phyloP scores from a whole-genome alignment of 495 filamentous ascomycete genomes.

The Neurospora hispaniola region DNA sequence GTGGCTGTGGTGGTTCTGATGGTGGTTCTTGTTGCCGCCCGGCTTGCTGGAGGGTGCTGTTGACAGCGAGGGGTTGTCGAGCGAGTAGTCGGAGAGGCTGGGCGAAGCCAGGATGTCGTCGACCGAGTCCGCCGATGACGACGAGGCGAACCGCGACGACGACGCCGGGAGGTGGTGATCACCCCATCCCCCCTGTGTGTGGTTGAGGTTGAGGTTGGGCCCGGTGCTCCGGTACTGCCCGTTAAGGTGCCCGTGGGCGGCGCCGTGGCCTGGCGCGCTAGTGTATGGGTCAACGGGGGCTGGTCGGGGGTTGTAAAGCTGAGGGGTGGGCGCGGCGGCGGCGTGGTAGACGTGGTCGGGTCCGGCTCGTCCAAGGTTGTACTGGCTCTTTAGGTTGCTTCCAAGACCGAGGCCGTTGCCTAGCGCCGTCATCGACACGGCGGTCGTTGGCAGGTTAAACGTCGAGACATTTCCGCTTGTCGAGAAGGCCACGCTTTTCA shows the following conservation, averaged over 20 bases:
- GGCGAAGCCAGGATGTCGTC: constrained; percentile 37
- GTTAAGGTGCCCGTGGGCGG: constrained; percentile 17
- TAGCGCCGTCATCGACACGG: neutral
- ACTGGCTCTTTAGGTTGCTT: constrained; percentile 6
- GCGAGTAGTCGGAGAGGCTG: constrained; percentile 33
- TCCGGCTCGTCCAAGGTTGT: constrained; percentile 15
- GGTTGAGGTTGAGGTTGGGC: neutral
- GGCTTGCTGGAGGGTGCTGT: neutral
- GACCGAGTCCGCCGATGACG: constrained; percentile 36
- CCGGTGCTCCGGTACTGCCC: constrained; percentile 23
- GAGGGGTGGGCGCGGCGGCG: constrained; percentile 20
- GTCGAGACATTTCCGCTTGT: constrained; percentile 26
- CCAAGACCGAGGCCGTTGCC: constrained; percentile 7
- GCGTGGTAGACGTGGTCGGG: neutral
- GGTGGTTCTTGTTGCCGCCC: neutral
- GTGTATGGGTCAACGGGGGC: constrained; percentile 20
- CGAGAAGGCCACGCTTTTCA: constrained; percentile 29
- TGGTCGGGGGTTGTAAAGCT: constrained; percentile 26
- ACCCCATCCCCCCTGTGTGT: neutral
- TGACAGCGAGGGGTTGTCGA: constrained; percentile 24
- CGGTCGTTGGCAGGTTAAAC: constrained; percentile 22
- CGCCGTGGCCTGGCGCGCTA: constrained; percentile 12
- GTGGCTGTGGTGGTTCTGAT: constrained; percentile 5
- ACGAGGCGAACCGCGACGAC: constrained; percentile 20
- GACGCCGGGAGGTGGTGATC: constrained; percentile 6